Evolutionary conservation across 2,329 filamentous ascomycete genomes (phyloP).

Genomic region (Ophiostoma perfectum): DNA sequence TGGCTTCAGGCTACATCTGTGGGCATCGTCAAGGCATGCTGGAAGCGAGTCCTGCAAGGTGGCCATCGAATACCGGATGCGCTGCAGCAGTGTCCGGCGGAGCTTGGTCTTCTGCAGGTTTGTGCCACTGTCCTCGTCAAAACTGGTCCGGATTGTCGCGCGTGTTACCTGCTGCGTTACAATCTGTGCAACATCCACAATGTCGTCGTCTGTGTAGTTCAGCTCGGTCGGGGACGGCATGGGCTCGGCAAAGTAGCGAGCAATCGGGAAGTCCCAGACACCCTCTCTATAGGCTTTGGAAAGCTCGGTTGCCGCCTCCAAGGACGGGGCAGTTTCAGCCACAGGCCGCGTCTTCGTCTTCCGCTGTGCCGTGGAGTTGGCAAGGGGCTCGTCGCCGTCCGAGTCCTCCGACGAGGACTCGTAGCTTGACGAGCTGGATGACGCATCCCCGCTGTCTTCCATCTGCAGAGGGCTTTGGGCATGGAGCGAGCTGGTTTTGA

Average conservation of each 20-base stretch:
- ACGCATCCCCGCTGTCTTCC: constrained; percentile 23
- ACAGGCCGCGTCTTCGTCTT: constrained; percentile 43
- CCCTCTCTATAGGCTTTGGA: constrained; percentile 46
- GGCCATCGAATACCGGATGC: constrained; percentile 45
- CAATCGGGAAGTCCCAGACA: constrained; percentile 45
- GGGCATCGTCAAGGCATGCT: constrained; percentile 40
- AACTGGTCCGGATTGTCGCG: constrained; percentile 22
- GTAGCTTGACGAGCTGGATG: constrained; percentile 16
- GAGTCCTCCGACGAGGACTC: constrained; percentile 15
- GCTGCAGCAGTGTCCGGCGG: constrained; percentile 40
- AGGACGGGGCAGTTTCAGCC: constrained; percentile 34
- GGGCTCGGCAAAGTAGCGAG: constrained; percentile 54
- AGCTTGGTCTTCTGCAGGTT: constrained; percentile 29
- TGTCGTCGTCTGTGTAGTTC: constrained; percentile 51
- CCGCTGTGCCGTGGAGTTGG: constrained; percentile 41
- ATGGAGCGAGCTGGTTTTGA: constrained; percentile 35
- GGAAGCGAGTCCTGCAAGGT: constrained; percentile 44
- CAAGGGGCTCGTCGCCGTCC: constrained; percentile 50
- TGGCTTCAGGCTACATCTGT: constrained; percentile 42
- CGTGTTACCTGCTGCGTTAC: constrained; percentile 62
- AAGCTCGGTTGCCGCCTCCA: constrained; percentile 46
- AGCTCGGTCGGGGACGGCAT: constrained; percentile 48
- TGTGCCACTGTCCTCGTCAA: constrained; percentile 38
- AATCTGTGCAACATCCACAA: constrained; percentile 63
- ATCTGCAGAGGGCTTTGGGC: constrained; percentile 30